Base-by-base conservation (phyloP, 164 flowering plant genomes). In the Vitis labrusca region DNA sequence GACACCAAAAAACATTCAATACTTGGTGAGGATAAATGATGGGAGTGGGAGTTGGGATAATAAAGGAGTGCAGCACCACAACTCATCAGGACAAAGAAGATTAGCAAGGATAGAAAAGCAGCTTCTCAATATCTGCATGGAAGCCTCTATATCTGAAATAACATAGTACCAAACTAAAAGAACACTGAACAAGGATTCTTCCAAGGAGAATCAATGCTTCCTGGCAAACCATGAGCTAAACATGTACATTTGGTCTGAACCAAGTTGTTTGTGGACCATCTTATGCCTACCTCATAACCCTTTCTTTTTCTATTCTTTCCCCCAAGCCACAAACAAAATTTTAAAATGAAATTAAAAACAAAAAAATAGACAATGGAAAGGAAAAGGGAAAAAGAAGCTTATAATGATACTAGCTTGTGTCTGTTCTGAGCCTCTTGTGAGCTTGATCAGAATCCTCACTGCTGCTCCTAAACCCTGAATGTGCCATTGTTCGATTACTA, bases 351-450 rank as follows among this genome's bases (percentile, higher is more conserved):
- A 51, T 2, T 14, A 27, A 19, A 48, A 47, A 57, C 17, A 55
- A 29, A 17, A 49, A 11, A 58, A 50, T 14, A 13, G 62, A 59
- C 16, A 52, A 50, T 44, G 12, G 15, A 59, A 44, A 48, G 10
- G n/a, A 50, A 52, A 37, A 55, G 7, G 7, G 5, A 8, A n/a
- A 49, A 62, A 60, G 27, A 49, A n/a, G 55, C 61, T 10, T 3
- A 15, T 47, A 59, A 66, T 14, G 13, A 71, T 16, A 54, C 70
- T 76, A 78, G 66, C 62, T 75, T 55, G 57, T 64, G 44, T 75
- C 74, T 57, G 72, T 76, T 67, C 79, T 74, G 4, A 64, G 68
- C 62, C 84, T 76, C 76, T 82, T 82, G 16, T 65, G 73, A 51
- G 78, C 76, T 27, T 63, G 82, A 59, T 68, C 76, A n/a, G 71